Evolutionary conservation across 768 basidiomycete species (phyloP).

Genomic region (Ramaria rubella): DNA sequence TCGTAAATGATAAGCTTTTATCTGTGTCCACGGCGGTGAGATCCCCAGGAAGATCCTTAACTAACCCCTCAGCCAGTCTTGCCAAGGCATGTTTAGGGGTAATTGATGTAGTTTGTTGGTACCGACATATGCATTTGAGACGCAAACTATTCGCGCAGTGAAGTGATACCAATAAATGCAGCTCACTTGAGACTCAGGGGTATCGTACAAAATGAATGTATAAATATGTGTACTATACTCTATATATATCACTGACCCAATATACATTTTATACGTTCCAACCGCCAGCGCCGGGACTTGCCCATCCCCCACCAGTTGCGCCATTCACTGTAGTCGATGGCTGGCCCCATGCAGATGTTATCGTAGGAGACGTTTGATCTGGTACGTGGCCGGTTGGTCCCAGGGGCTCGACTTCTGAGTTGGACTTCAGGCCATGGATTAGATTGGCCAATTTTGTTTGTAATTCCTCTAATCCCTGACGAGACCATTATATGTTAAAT

Average conservation of each 20-base stretch:
- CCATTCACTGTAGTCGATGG: background rate
- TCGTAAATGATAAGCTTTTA: conserved; percentile 49
- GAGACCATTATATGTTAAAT: conserved; percentile 4
- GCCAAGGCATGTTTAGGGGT: no score
- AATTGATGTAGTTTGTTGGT: no score
- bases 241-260: background rate
- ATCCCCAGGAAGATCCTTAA: no score
- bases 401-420: conserved; percentile 47
- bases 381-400: conserved; percentile 35
- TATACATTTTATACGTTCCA: conserved; percentile 3
- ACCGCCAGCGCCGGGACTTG: conserved; percentile 3
- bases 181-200: no score
- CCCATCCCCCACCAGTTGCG: conserved; percentile 3
- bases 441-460: conserved; percentile 77
- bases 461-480: conserved; percentile 67
- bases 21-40: no score
- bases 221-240: no score
- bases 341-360: conserved; percentile 15
- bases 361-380: conserved; percentile 31
- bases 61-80: no score
- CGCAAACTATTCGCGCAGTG: no score
- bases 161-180: no score
- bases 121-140: no score
- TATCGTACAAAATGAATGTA: no score
- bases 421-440: conserved; percentile 64